Percentiles rank a stretch among this genome's conserved stretches.
Evolutionary conservation across 495 filamentous ascomycete genomes (phyloP).

Genomic region (Mytilinidion resinicola): DNA sequence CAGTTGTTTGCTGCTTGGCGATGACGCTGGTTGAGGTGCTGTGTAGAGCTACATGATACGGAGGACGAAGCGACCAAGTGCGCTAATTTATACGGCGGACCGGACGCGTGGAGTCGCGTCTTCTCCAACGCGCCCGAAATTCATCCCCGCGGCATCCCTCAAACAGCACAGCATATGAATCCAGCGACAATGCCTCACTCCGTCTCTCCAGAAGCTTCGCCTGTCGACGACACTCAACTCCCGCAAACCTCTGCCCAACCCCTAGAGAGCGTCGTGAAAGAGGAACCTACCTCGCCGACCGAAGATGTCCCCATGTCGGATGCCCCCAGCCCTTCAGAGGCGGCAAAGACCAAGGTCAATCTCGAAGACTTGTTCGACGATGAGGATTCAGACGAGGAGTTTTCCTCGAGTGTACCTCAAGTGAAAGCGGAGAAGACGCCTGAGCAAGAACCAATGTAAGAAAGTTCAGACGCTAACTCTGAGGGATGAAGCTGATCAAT

Average conservation of each 20-base stretch:
- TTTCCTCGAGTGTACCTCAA: constrained; percentile 50
- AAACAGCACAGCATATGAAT: not conserved
- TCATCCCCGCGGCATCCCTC: too few relatives aligned
- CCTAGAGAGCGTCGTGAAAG: constrained; percentile 7
- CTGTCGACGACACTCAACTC: constrained; percentile 8
- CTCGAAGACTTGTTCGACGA: constrained; percentile 77
- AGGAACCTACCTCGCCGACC: constrained; percentile 2
- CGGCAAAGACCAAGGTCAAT: constrained; percentile 48
- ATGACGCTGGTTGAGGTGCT: too few relatives aligned
- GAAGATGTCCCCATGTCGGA: constrained; percentile 18
- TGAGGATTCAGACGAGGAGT: constrained; percentile 73
- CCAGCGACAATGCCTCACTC: constrained; percentile 29
- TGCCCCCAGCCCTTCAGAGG: constrained; percentile 12
- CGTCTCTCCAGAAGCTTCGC: constrained; percentile 10
- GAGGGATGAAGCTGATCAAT: not conserved
- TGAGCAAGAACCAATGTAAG: constrained; percentile 39
- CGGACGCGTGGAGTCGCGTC: too few relatives aligned
- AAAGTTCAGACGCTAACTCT: not conserved
- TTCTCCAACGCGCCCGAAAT: too few relatives aligned
- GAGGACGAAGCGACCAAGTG: too few relatives aligned
- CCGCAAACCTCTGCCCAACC: constrained; percentile 3
- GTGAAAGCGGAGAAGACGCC: constrained; percentile 38
- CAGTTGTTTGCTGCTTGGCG: not conserved
- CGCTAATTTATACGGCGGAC: too few relatives aligned
- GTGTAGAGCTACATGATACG: too few relatives aligned